Evolutionary conservation across 2,329 filamentous ascomycete genomes (phyloP), one percentile per base, ranked within the genome.

Genomic region (Ambrosiella beaveri): DNA sequence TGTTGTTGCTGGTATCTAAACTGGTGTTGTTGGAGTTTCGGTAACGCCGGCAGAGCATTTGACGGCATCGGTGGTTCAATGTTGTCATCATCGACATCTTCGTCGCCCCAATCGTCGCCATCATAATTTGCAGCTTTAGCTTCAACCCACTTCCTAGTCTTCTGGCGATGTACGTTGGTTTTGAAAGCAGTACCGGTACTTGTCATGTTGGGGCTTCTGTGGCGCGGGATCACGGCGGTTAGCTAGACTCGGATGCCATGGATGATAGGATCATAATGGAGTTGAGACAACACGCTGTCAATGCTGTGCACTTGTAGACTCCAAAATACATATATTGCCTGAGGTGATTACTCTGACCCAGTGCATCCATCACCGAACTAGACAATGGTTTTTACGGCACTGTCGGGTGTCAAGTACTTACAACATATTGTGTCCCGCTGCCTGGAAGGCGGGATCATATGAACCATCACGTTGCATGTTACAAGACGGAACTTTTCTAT

Each of bases 101-200:
- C 81, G 58, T 76, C 85, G 40, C 88, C 91, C 90, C 91, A 96
- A 66, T 95, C 91, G 65, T 94, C 89, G 62, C 90, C 91, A 65
- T 91, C 90, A 66, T 97, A 97, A 66, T 81, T 86, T 64, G 86
- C 83, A 60, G 81, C 77, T 69, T 90, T 91, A 40, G 91, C 91
- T 65, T 95, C 85, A 41, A 91, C 85, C 91, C 91, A 97, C 78
- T 95, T 95, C 71, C 84, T 86, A 58, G 90, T 96, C 73, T 95
- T 95, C 58, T 82, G 79, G 62, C 91, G 83, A 71, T 87, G 91
- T 54, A 96, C 83, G 68, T 95, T 94, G 56, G 88, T 81, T 68
- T 86, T 85, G 71, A 90, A 95, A 35, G 70, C 65, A 45, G 38
- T 51, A 17, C 35, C 17, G 12, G 36, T n/a, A 9, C 15, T 35